Conservation (phyloP, 1,284 basidiomycete genomes). For the Exsudoporus floridanus region DNA sequence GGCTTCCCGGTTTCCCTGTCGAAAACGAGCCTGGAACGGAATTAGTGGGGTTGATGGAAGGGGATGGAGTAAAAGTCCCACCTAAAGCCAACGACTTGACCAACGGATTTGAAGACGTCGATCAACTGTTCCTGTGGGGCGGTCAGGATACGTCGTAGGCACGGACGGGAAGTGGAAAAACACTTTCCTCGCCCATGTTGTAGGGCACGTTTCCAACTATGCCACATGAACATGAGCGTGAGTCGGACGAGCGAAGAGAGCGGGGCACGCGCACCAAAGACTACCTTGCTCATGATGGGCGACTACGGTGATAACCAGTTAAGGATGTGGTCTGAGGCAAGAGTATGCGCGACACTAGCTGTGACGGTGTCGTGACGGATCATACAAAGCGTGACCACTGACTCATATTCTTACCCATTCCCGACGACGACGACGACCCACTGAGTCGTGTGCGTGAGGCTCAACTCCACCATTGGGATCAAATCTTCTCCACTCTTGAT, state of each 20-base stretch:
- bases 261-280: slow-evolving; percentile 30
- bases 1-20: slow-evolving; percentile 95
- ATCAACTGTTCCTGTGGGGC: slow-evolving; percentile 69
- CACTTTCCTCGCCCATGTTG: slow-evolving; percentile 73
- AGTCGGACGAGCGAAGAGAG: background rate
- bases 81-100: slow-evolving; percentile 87
- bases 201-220: slow-evolving; percentile 85
- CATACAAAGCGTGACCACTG: background rate
- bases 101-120: slow-evolving; percentile 83
- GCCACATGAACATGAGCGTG: background rate
- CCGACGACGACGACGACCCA: background rate
- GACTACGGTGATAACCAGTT: background rate
- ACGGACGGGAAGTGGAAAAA: background rate
- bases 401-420: background rate
- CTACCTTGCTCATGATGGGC: slow-evolving; percentile 33
- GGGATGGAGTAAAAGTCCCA: slow-evolving; percentile 27
- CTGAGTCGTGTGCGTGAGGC: too few relatives aligned
- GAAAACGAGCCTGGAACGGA: slow-evolving; percentile 76
- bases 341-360: background rate
- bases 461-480: background rate
- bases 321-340: background rate
- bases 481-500: background rate
- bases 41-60: slow-evolving; percentile 6
- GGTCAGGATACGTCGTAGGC: slow-evolving; percentile 10
- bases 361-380: background rate